Conservation (phyloP, 768 basidiomycete species). For the Lepiota venenata region DNA sequence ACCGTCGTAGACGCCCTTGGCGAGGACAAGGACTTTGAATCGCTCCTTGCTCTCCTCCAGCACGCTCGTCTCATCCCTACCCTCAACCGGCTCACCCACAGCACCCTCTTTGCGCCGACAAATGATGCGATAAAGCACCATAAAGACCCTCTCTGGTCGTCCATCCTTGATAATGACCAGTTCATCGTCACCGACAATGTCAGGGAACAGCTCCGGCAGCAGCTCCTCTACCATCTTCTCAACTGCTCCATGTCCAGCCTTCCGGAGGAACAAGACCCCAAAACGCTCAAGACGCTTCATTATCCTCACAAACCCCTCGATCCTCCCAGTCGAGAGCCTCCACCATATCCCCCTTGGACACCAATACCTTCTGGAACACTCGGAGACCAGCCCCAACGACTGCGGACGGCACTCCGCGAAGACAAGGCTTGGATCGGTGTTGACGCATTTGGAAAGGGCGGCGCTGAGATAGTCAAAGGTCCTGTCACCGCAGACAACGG, state of each 20-base stretch:
- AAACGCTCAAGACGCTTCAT: constrained; percentile 59
- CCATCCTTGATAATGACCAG: constrained; percentile 34
- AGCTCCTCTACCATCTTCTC: constrained; percentile 91
- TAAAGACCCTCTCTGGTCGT: constrained; percentile 35
- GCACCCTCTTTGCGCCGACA: constrained; percentile 93
- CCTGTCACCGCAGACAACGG: constrained; percentile 68
- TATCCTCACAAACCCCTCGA: constrained; percentile 62
- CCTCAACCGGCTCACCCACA: constrained; percentile 77
- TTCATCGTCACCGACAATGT: constrained; percentile 67
- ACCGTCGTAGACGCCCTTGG: constrained; percentile 81
- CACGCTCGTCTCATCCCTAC: constrained; percentile 87
- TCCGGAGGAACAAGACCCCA: constrained; percentile 30
- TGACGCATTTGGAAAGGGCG: constrained; percentile 77
- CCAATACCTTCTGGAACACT: constrained; percentile 81
- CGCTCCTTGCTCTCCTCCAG: constrained; percentile 75
- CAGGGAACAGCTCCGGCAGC: constrained; percentile 79
- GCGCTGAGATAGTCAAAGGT: constrained; percentile 60
- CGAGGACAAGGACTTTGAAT: constrained; percentile 72
- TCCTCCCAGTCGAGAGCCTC: constrained; percentile 63
- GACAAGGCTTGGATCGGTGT: constrained; percentile 59
- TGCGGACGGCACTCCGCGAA: constrained; percentile 58
- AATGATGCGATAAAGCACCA: constrained; percentile 80
- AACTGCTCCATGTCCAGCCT: constrained; percentile 67
- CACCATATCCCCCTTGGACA: constrained; percentile 82
- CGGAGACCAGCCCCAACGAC: constrained; percentile 75